A percentile compares a stretch with the other conserved stretches of the same genome.
These are phyloP conservation scores for Lactarius quietus DNA, from an alignment of 768 basidiomycete genomes.

Conservation along the genomic window DNA sequence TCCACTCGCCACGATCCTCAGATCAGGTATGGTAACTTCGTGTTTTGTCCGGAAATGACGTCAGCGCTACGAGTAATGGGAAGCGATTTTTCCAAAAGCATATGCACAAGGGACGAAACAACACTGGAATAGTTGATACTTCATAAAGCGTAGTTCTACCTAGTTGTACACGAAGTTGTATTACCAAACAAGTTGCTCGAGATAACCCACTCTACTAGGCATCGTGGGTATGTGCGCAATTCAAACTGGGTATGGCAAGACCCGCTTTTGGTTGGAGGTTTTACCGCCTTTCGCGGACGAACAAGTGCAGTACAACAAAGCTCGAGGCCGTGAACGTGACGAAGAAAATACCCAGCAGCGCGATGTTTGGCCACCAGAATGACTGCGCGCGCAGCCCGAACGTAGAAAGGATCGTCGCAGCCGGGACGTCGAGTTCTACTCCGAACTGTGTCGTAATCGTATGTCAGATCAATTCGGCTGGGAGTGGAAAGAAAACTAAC, in stretches of 20 bases:
- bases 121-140: neutral
- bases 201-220: constrained; percentile 13
- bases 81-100: neutral
- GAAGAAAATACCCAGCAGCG: constrained; percentile 83
- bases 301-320: constrained; percentile 79
- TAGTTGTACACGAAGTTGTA: constrained; percentile 8
- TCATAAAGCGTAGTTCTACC: constrained; percentile 4
- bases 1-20: too few relatives aligned
- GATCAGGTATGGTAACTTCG: neutral
- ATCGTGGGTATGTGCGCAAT: constrained; percentile 3
- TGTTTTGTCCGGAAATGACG: neutral
- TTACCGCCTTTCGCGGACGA: constrained; percentile 76
- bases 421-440: constrained; percentile 93
- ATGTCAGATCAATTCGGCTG: constrained; percentile 4
- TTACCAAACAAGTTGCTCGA: neutral
- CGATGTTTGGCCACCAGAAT: constrained; percentile 98
- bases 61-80: too few relatives aligned
- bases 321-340: constrained; percentile 71
- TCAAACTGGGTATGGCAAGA: constrained; percentile 7
- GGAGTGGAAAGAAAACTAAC: constrained; percentile 40
- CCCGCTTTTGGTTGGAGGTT: neutral
- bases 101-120: too few relatives aligned
- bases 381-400: constrained; percentile 94
- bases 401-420: constrained; percentile 89
- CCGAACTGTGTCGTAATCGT: constrained; percentile 66